Conservation (phyloP, 2,329 filamentous ascomycete genomes). For the Chrysoporthe cubensis region DNA sequence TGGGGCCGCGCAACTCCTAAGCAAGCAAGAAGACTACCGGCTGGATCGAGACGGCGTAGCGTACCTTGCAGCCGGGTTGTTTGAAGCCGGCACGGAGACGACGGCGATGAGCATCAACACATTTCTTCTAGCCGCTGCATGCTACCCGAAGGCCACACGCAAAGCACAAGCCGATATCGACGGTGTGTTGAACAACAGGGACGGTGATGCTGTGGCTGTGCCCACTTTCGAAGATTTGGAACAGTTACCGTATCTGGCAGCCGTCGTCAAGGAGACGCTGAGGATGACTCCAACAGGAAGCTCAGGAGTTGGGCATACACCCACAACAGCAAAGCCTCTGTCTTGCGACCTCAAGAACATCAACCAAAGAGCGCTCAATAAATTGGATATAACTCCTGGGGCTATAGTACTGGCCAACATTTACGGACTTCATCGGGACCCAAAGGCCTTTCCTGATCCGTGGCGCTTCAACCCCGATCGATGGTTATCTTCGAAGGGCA, state of each 20-base stretch:
- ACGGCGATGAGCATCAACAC: conserved; percentile 28
- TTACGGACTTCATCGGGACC: conserved; percentile 25
- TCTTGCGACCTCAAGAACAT: not conserved
- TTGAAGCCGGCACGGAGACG: conserved; percentile 28
- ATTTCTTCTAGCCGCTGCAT: conserved; percentile 23
- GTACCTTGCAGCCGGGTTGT: conserved; percentile 26
- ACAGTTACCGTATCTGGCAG: conserved; percentile 15
- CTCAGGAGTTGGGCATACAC: conserved; percentile 25
- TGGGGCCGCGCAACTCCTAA: conserved; percentile 24
- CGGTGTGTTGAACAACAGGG: not conserved
- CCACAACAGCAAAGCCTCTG: conserved; percentile 2
- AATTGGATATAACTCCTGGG: conserved; percentile 10
- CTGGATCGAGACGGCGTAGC: conserved; percentile 18
- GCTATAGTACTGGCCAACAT: conserved; percentile 23
- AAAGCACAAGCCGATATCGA: conserved; percentile 23
- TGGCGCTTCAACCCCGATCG: conserved; percentile 25
- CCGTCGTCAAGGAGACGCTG: conserved; percentile 23
- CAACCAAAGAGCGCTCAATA: not conserved
- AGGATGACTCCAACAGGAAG: conserved; percentile 24
- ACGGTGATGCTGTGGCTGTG: not conserved
- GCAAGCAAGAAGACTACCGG: not conserved
- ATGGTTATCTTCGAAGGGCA: conserved; percentile 3
- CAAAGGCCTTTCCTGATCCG: conserved; percentile 15
- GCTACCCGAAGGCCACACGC: conserved; percentile 7
- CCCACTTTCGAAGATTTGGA: conserved; percentile 24